phyloP scores from a whole-genome alignment of 2,329 filamentous ascomycete species.

The Trematosphaeria pertusa region DNA sequence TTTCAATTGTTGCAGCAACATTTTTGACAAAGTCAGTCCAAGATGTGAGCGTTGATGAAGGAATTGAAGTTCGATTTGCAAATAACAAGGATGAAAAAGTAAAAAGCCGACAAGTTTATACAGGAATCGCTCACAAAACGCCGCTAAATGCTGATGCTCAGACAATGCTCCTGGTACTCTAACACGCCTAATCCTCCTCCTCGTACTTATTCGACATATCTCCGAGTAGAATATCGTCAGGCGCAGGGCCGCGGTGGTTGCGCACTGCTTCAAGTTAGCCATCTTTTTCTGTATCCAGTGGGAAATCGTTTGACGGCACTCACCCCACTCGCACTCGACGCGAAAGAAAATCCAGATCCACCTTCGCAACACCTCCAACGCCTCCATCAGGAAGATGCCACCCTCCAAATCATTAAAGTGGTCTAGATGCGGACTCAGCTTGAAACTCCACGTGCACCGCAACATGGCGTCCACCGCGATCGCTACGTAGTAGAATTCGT shows the following conservation, averaged over 20 bases:
- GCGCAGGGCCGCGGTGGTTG: conserved; percentile 62
- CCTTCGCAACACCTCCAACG: conserved; percentile 83
- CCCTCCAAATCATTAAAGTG: conserved; percentile 87
- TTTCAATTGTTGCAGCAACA: too few species aligned
- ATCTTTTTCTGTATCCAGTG: neutral
- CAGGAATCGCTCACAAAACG: conserved; percentile 9
- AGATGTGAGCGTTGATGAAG: too few species aligned
- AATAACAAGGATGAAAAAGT: too few species aligned
- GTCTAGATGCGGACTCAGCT: conserved; percentile 81
- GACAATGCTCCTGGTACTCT: neutral
- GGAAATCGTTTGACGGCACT: conserved; percentile 39
- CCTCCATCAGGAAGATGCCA: conserved; percentile 86
- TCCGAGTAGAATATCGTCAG: conserved; percentile 76
- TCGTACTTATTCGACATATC: conserved; percentile 70
- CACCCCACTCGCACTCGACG: conserved; percentile 90
- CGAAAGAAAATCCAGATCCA: conserved; percentile 99
- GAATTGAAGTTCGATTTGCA: too few species aligned
- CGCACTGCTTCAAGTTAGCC: conserved; percentile 50
- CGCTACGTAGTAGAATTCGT: conserved; percentile 80
- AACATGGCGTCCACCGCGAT: conserved; percentile 80
- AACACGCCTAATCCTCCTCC: conserved; percentile 56
- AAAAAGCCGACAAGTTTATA: too few species aligned
- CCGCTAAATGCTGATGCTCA: conserved; percentile 7
- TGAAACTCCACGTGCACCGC: conserved; percentile 89
- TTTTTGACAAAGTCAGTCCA: too few species aligned